Evolutionary conservation across 495 filamentous ascomycete species (phyloP).

Genomic region (Xylaria venustula): DNA sequence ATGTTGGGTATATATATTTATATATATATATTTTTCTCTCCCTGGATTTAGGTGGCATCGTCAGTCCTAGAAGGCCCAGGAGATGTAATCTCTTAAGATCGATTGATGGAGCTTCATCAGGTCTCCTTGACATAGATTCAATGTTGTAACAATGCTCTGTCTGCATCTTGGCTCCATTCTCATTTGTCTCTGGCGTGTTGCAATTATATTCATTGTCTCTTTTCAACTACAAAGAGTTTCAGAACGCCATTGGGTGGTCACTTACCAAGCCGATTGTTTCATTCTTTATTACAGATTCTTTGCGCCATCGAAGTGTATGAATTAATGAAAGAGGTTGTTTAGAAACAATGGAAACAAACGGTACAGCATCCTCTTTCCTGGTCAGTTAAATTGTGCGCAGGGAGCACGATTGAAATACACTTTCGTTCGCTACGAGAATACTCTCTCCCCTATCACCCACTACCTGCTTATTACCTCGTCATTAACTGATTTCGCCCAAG

Average conservation of each 20-base stretch:
- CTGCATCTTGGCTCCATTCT: neutral
- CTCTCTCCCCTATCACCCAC: neutral
- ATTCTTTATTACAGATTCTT: neutral
- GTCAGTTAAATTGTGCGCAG: neutral
- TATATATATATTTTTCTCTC: no score
- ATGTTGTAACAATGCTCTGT: neutral
- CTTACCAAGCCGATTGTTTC: conserved; percentile 6
- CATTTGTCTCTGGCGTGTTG: neutral
- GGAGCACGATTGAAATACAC: neutral
- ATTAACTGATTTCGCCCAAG: neutral
- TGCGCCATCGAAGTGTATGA: neutral
- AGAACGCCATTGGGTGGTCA: neutral
- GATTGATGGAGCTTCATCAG: neutral
- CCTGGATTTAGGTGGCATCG: neutral
- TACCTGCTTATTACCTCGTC: neutral
- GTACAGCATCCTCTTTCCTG: conserved; percentile 1
- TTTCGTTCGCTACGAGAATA: neutral
- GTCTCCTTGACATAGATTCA: neutral
- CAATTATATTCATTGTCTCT: neutral
- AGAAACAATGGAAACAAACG: neutral
- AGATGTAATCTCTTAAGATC: neutral
- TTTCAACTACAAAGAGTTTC: neutral
- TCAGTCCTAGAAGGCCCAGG: neutral
- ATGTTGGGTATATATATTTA: neutral
- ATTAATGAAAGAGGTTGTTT: neutral